These are phyloP conservation scores for Miscanthus lutarioriparius DNA, from an alignment of 176 grass and related monocot species.

Conservation along the genomic window DNA sequence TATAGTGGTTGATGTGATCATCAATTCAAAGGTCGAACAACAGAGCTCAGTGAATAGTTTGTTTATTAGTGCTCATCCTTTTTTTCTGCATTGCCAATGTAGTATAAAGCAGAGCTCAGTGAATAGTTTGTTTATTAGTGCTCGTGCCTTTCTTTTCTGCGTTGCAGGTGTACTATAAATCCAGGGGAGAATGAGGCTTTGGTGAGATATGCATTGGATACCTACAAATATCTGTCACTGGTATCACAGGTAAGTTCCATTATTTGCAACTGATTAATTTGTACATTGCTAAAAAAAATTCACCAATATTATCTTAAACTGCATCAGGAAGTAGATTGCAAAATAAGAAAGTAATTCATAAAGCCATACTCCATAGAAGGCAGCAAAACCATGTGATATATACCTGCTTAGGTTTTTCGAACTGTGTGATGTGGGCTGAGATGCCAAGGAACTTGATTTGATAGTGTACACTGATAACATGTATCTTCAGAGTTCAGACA, in stretches of 20 bases:
- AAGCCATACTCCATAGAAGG: neutral
- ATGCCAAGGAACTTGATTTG: neutral
- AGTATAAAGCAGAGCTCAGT: constrained; percentile 53
- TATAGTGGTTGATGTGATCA: neutral
- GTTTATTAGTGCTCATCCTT: neutral
- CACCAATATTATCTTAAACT: neutral
- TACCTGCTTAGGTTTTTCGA: neutral
- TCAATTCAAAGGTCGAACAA: constrained; percentile 4
- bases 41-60: neutral
- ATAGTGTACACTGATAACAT: constrained; percentile 5
- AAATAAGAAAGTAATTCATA: neutral
- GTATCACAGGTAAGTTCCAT: constrained; percentile 61
- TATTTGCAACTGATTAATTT: neutral
- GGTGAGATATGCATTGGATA: constrained; percentile 92
- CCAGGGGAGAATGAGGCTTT: constrained; percentile 94
- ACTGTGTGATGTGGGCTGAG: neutral
- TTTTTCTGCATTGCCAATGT: constrained; percentile 55
- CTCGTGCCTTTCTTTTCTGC: neutral
- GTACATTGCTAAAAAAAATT: constrained; percentile 6
- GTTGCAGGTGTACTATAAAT: constrained; percentile 95
- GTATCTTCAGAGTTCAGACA: neutral
- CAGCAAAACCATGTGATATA: constrained; percentile 5
- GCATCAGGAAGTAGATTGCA: neutral
- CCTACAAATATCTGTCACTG: constrained; percentile 75
- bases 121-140: neutral